Evolutionary conservation across 1,139 yeast species (phyloP).

Genomic region (Scheffersomyces cryptocercus): DNA sequence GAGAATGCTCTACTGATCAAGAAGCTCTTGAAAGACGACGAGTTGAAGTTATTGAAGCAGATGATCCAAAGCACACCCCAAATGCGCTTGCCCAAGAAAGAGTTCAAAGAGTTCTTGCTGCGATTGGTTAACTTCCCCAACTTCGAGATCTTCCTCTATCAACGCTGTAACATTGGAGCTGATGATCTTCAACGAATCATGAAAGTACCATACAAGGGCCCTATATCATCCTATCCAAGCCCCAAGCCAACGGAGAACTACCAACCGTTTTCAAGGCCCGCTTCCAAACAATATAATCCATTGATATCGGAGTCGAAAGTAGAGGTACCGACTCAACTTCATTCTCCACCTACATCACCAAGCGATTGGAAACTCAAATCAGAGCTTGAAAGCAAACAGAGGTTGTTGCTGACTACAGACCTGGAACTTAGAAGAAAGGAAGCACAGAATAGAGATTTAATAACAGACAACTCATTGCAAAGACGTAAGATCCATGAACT

Average conservation of each 20-base stretch:
- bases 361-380: neutral
- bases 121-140: constrained; percentile 25
- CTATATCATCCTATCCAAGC: constrained; percentile 1
- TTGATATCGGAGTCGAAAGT: constrained; percentile 8
- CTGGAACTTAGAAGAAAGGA: neutral
- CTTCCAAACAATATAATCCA: constrained; percentile 1
- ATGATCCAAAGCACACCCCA: constrained; percentile 30
- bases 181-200: constrained; percentile 9
- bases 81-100: constrained; percentile 27
- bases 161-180: constrained; percentile 22
- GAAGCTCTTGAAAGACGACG: constrained; percentile 26
- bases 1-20: constrained; percentile 23
- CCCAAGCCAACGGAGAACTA: constrained; percentile 2
- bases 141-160: constrained; percentile 25
- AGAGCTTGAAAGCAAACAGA: constrained; percentile 1
- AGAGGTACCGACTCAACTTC: constrained; percentile 12
- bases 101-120: constrained; percentile 29
- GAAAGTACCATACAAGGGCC: constrained; percentile 1
- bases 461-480: constrained; percentile 6
- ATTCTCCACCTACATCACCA: constrained; percentile 1
- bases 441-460: constrained; percentile 12
- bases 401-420: constrained; percentile 2
- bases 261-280: neutral
- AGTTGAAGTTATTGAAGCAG: constrained; percentile 23
- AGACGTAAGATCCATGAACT: constrained; percentile 14